Conservation (phyloP, 2,329 filamentous ascomycete genomes). For the Biscogniauxia marginata region DNA sequence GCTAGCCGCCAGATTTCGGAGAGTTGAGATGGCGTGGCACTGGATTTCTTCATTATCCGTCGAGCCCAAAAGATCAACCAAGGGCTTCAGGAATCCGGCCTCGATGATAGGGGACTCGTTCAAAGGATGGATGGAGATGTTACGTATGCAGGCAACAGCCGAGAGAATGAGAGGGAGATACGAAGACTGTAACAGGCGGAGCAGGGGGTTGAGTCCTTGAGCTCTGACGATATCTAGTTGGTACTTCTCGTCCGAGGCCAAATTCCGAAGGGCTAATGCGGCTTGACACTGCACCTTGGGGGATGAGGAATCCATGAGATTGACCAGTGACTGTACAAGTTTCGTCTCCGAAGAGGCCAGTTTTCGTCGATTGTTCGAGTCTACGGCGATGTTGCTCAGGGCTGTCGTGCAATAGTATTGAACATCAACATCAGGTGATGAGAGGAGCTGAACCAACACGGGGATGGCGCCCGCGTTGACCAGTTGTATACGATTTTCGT, state of each 20-base stretch:
- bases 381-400: constrained; percentile 96
- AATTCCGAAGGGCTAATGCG: constrained; percentile 86
- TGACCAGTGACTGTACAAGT: constrained; percentile 89
- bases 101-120: constrained; percentile 99
- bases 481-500: constrained; percentile 96
- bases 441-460: constrained; percentile 90
- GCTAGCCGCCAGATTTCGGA: constrained; percentile 92
- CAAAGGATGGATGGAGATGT: constrained; percentile 96
- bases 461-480: constrained; percentile 98
- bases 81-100: constrained; percentile 87
- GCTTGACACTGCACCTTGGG: constrained; percentile 98
- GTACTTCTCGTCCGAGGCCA: constrained; percentile 98
- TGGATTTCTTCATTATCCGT: constrained; percentile 99
- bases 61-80: constrained; percentile 90
- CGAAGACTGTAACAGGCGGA: constrained; percentile 88
- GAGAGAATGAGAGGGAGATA: constrained; percentile 95
- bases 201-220: constrained; percentile 77
- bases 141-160: constrained; percentile 95
- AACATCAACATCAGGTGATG: constrained; percentile 91
- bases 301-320: constrained; percentile 95
- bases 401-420: constrained; percentile 99
- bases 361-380: constrained; percentile 85
- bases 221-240: constrained; percentile 95
- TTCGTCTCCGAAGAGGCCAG: constrained; percentile 87
- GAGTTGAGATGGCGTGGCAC: constrained; percentile 95